phyloP scores from a whole-genome alignment of 306 rosid genomes.

The Sicyos edulis region DNA sequence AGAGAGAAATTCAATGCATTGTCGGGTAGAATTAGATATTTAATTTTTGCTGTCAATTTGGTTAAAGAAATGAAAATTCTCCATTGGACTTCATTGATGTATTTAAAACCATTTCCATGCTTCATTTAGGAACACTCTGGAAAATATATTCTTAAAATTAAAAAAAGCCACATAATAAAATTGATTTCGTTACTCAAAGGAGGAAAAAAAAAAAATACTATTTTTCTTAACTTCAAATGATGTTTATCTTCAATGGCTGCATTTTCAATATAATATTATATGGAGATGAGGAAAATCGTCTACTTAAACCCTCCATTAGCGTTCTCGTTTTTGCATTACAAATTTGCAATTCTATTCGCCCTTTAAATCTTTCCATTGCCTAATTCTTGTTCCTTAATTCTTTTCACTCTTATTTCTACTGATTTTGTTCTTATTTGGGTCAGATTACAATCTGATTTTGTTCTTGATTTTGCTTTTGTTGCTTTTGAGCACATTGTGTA shows the following conservation, averaged over 20 bases:
- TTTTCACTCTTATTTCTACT: constrained; percentile 11
- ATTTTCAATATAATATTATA: constrained; percentile 7
- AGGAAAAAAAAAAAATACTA: no score
- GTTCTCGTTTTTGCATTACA: background rate
- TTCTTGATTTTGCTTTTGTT: background rate
- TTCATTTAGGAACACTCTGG: background rate
- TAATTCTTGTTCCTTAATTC: background rate
- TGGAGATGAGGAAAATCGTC: constrained; percentile 8
- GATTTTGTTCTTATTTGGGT: constrained; percentile 5
- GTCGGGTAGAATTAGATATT: background rate
- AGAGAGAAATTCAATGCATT: no score
- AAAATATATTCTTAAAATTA: background rate
- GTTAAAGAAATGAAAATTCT: background rate
- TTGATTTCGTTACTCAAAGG: no score
- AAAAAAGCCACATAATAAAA: no score
- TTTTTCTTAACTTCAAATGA: background rate
- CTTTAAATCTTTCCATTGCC: background rate
- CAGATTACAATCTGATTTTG: background rate
- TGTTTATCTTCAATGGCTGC: constrained; percentile 8
- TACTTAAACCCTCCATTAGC: background rate
- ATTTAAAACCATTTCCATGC: background rate
- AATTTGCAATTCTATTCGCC: background rate
- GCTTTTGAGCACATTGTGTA: background rate
- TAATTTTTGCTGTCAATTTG: background rate
- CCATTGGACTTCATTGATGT: background rate